phyloP scores from a whole-genome alignment of 805 yeast genomes.

The Metschnikowia anglica region DNA sequence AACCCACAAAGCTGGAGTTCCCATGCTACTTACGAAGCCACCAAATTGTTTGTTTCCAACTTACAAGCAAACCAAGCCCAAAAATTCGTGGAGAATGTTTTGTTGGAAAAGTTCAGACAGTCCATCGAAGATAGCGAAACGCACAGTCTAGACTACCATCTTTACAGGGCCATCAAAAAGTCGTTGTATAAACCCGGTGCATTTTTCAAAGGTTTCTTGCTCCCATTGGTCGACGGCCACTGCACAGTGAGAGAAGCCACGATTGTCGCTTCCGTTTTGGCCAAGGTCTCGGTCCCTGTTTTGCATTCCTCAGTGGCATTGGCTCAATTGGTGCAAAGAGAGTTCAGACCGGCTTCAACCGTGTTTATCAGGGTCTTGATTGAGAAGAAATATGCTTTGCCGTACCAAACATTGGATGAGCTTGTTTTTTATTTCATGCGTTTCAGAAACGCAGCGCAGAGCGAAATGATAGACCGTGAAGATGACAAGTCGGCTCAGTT shows the following conservation, averaged over 20 bases:
- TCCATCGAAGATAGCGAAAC: constrained; percentile 72
- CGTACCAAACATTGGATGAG: constrained; percentile 94
- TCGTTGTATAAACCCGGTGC: constrained; percentile 96
- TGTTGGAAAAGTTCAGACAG: constrained; percentile 69
- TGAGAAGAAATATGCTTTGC: constrained; percentile 94
- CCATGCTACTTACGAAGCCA: constrained; percentile 91
- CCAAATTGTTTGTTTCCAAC: constrained; percentile 89
- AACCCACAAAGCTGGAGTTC: constrained; percentile 95
- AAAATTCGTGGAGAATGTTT: constrained; percentile 65
- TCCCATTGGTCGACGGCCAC: constrained; percentile 85
- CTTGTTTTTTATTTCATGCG: constrained; percentile 91
- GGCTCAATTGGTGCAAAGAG: constrained; percentile 73
- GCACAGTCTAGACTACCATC: constrained; percentile 84
- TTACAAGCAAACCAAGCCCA: constrained; percentile 86
- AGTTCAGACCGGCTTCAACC: constrained; percentile 84
- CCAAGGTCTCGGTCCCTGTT: constrained; percentile 89
- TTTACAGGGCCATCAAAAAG: constrained; percentile 88
- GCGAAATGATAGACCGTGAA: constrained; percentile 35
- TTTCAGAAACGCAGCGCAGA: constrained; percentile 64
- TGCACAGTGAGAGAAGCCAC: constrained; percentile 93
- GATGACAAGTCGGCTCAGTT: constrained; percentile 53
- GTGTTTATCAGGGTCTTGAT: constrained; percentile 85
- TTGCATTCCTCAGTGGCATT: constrained; percentile 96
- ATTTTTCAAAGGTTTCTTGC: constrained; percentile 91
- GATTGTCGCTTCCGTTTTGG: constrained; percentile 86